Evolutionary conservation across 2,329 filamentous ascomycete genomes (phyloP).

Genomic region (Clonostachys chloroleuca): DNA sequence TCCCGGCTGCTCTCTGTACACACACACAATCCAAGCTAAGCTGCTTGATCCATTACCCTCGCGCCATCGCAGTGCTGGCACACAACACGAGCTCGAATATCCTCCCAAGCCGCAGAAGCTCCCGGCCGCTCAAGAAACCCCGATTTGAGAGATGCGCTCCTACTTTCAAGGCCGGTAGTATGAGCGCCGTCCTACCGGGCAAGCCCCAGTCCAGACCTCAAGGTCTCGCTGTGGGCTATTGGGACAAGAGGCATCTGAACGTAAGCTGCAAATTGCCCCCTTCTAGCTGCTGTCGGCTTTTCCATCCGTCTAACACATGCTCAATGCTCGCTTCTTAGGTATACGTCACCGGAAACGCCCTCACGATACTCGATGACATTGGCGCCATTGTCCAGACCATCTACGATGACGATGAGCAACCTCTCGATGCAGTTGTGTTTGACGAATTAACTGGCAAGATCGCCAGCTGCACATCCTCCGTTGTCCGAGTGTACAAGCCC

Average conservation of each 20-base stretch:
- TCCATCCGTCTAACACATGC: neutral
- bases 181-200: constrained; percentile 77
- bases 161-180: constrained; percentile 37
- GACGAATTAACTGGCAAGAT: constrained; percentile 84
- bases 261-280: constrained; percentile 38
- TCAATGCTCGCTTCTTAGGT: constrained; percentile 42
- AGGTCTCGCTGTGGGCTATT: constrained; percentile 69
- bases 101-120: neutral
- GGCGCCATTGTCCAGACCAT: constrained; percentile 81
- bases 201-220: constrained; percentile 74
- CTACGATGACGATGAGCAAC: constrained; percentile 72
- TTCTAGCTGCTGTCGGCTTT: constrained; percentile 3
- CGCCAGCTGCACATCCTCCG: constrained; percentile 63
- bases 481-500: constrained; percentile 75
- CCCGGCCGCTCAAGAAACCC: neutral
- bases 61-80: neutral
- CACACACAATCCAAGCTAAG: no score
- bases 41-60: neutral
- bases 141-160: neutral
- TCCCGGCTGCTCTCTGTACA: no score
- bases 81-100: neutral
- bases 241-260: constrained; percentile 68
- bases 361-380: constrained; percentile 76
- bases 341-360: constrained; percentile 85
- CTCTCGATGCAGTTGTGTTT: constrained; percentile 71